Percentiles rank a stretch among this genome's conserved stretches.
These are phyloP conservation scores for Xerocomellus intermedius DNA, from an alignment of 768 basidiomycete species.

Conservation along the genomic window DNA sequence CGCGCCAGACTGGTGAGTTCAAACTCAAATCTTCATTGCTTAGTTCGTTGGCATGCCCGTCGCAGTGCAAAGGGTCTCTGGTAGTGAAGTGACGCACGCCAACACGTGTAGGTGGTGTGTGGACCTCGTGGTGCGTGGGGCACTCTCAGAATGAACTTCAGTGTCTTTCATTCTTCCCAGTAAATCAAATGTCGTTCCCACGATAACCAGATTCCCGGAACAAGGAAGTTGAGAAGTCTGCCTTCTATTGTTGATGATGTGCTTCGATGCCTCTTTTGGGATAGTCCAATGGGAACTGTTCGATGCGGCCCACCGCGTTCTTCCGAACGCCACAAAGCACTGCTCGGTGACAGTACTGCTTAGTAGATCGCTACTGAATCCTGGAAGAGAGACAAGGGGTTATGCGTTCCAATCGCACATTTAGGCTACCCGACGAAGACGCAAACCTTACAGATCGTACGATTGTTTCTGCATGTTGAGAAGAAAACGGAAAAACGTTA, in stretches of 20 bases:
- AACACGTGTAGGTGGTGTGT: constrained; percentile 15
- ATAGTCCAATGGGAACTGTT: constrained; percentile 1
- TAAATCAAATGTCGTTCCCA: constrained; percentile 8
- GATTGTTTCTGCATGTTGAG: not conserved
- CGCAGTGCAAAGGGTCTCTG: not conserved
- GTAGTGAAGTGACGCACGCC: not conserved
- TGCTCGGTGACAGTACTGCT: constrained; percentile 1
- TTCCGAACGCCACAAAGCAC: constrained; percentile 27
- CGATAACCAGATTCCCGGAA: constrained; percentile 12
- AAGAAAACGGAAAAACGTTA: not conserved
- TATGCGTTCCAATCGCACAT: not conserved
- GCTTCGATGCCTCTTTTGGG: constrained; percentile 7
- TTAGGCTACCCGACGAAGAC: not conserved
- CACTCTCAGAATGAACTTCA: not conserved
- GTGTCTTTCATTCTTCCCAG: constrained; percentile 8
- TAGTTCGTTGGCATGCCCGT: not conserved
- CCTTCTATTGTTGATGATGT: constrained; percentile 19
- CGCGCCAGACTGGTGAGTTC: not conserved
- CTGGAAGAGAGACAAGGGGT: not conserved
- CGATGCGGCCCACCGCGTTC: not conserved
- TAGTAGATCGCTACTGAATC: not conserved
- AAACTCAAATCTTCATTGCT: constrained; percentile 2
- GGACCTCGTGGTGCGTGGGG: constrained; percentile 17
- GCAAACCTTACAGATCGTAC: not conserved
- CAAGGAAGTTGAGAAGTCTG: constrained; percentile 21